Conservation (phyloP, 179 eudicot genomes). For the Carnegiea gigantea region DNA sequence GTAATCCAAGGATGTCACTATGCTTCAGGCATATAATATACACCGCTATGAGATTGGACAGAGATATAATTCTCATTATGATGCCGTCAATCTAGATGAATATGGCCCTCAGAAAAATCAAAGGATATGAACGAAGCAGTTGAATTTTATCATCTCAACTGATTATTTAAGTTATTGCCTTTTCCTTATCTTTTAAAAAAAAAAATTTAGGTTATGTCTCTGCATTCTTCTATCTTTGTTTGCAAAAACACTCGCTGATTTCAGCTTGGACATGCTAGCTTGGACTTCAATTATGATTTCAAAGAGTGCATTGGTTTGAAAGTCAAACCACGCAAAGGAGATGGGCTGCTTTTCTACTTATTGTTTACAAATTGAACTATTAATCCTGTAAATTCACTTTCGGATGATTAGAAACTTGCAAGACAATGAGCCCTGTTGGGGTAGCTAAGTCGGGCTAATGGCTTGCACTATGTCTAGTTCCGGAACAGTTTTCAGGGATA, state of each 20-base stretch:
- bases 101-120: conserved; percentile 98
- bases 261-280: not conserved
- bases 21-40: conserved; percentile 92
- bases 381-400: conserved; percentile 63
- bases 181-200: not conserved
- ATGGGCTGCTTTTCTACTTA: conserved; percentile 80
- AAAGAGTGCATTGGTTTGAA: conserved; percentile 69
- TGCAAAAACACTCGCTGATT: not conserved
- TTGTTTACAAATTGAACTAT: conserved; percentile 75
- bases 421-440: too few relatives aligned
- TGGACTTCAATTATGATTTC: conserved; percentile 59
- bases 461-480: too few relatives aligned
- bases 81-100: conserved; percentile 90
- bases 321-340: conserved; percentile 84
- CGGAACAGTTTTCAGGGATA: too few relatives aligned
- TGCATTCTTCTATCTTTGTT: conserved; percentile 4
- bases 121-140: conserved; percentile 56
- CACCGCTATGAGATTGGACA: conserved; percentile 88
- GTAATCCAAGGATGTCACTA: conserved; percentile 37
- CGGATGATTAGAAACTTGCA: not conserved
- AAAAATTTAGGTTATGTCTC: not conserved
- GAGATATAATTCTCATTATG: conserved; percentile 88
- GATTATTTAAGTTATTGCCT: not conserved
- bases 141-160: conserved; percentile 5
- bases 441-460: too few relatives aligned